Evolutionary conservation across 2,329 filamentous ascomycete species (phyloP), one percentile per base, ranked within the genome.

Genomic region (Sporothrix euskadiensis): DNA sequence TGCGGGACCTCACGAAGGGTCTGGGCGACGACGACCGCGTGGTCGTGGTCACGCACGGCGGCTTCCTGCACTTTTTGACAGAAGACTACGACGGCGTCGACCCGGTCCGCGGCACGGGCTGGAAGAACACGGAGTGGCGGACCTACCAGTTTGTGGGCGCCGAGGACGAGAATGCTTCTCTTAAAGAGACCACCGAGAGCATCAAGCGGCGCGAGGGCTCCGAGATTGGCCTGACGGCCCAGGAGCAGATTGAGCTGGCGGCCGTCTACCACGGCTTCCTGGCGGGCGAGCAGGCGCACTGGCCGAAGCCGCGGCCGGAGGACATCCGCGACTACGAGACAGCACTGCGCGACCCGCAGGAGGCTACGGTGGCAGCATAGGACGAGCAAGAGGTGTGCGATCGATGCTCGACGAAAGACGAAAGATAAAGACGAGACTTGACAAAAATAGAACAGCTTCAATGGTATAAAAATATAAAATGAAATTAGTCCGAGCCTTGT

Each of bases 51-150:
- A 71, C 74, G 59, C 74, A 76, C 73, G 56, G 57, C 52, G 52
- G 69, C 12, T 75, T 73, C 69, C 80, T 97, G 78, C 94, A 97
- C 80, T 97, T 93, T 78, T 83, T 97, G 75, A 96, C 93, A 0
- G 88, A 94, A 77, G 94, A 97, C 78, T 97, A 90, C 89, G 85
- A 89, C 71, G 91, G 89, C 57, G 86, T 87, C 32, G 80, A 82
- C 78, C 78, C 84, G 4, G 14, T 8, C 9, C 54, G 52, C 44
- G 75, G 90, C 54, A 94, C 92, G 10, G 90, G 88, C 6, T 94
- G 92, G 92, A 79, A 81, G 9, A 94, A 94, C 80, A 90, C 90
- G 71, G 92, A 94, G 81, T 90, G 85, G 79, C 88, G 92, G 73
- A 89, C 89, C 5, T 94, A 90, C 80, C 83, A 85, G 66, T 93